Evolutionary conservation across 345 rosid species (phyloP).

Genomic region (Gossypium rotundifolium): DNA sequence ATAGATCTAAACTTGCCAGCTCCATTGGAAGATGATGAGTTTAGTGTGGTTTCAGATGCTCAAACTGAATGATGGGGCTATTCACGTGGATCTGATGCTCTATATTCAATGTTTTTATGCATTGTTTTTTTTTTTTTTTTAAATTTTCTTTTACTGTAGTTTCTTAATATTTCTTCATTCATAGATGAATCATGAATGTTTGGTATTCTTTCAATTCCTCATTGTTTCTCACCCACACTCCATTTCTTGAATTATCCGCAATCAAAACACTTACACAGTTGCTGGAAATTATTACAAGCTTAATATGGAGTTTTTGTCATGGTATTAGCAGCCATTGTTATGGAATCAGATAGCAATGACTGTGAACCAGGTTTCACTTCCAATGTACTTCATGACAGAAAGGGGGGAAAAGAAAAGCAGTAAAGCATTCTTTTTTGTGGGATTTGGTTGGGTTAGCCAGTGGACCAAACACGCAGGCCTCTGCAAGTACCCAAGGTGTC

Average conservation of each 20-base stretch:
- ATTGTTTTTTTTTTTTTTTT: neutral
- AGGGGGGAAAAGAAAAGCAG: neutral
- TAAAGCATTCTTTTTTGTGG: slow-evolving; percentile 2
- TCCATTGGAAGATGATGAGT: neutral
- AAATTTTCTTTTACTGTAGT: neutral
- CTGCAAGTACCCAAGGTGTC: slow-evolving; percentile 22
- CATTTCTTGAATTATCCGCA: slow-evolving; percentile 2
- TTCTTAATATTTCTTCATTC: neutral
- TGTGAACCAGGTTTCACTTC: slow-evolving; percentile 17
- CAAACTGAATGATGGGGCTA: neutral
- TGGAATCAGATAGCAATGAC: neutral
- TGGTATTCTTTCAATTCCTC: slow-evolving; percentile 1
- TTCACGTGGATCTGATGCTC: neutral
- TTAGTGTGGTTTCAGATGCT: neutral
- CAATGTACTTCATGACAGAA: slow-evolving; percentile 10
- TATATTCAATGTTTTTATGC: neutral
- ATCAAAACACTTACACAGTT: neutral
- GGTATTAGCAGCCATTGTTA: neutral
- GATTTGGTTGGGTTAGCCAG: slow-evolving; percentile 1
- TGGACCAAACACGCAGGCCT: slow-evolving; percentile 21
- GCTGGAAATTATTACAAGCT: neutral
- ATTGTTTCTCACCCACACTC: neutral
- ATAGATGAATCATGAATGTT: slow-evolving; percentile 7
- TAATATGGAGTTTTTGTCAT: neutral
- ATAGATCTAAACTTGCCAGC: slow-evolving; percentile 1